phyloP scores from a whole-genome alignment of 305 asterid genomes.

The Fraxinus angustifolia region DNA sequence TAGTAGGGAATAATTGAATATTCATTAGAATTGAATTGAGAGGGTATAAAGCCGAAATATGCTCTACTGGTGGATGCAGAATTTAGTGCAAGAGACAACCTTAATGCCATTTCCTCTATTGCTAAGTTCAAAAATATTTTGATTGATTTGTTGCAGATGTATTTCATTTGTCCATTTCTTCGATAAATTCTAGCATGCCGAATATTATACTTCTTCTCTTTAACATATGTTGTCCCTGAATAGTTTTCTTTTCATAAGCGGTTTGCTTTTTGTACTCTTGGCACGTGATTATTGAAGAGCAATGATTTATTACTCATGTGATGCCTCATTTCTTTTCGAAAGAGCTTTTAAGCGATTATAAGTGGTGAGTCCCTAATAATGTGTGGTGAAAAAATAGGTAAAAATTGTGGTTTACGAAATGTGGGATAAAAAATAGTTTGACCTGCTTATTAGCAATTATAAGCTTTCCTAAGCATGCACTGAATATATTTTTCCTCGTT shows the following conservation, averaged over 20 bases:
- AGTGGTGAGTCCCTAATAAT: background rate
- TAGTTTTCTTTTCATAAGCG: background rate
- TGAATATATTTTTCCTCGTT: background rate
- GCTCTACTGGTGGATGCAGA: background rate
- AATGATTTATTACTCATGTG: background rate
- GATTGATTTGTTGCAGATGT: background rate
- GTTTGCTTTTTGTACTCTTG: background rate
- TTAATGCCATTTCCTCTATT: background rate
- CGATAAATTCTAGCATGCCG: background rate
- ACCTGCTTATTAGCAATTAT: background rate
- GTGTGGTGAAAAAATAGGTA: background rate
- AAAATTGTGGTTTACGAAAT: background rate
- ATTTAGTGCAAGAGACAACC: background rate
- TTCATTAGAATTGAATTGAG: background rate
- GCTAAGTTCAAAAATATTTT: background rate
- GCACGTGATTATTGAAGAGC: background rate
- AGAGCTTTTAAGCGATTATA: background rate
- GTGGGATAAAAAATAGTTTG: background rate
- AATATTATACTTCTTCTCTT: background rate
- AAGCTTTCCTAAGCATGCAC: background rate
- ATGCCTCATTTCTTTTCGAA: background rate
- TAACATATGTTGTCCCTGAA: background rate
- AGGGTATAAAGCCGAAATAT: background rate
- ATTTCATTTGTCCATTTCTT: background rate
- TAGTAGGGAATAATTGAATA: background rate